Evolutionary conservation across 768 basidiomycete genomes (phyloP).

Genomic region (Kwoniella sp.): DNA sequence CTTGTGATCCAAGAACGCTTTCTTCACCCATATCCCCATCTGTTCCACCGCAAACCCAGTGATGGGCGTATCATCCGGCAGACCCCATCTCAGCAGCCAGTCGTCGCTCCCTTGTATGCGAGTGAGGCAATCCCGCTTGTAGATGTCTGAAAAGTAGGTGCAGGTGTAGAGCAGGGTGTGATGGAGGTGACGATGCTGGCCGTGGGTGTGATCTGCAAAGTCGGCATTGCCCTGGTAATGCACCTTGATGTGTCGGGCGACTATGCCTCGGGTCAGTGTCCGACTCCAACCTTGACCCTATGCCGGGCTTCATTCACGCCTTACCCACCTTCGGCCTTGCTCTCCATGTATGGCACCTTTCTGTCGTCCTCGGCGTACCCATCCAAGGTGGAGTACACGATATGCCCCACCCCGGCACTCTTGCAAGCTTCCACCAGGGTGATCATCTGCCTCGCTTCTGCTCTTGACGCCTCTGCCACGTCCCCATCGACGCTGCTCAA

Average conservation of each 20-base stretch:
- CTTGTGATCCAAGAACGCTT: conserved; percentile 6
- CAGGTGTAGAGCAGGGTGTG: not conserved
- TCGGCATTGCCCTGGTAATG: not conserved
- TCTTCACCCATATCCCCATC: conserved; percentile 5
- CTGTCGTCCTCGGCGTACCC: not conserved
- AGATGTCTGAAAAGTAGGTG: conserved; percentile 1
- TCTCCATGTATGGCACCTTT: conserved; percentile 2
- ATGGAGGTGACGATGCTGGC: not conserved
- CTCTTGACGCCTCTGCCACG: not conserved
- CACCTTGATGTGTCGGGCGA: conserved; percentile 3
- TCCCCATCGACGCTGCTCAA: not conserved
- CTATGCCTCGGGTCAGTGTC: not conserved
- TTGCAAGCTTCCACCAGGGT: conserved; percentile 3
- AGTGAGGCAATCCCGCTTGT: not conserved
- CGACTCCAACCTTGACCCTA: not conserved
- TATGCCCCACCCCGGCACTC: conserved; percentile 2
- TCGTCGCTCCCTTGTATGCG: no score
- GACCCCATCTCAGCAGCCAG: not conserved
- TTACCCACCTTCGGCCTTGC: conserved; percentile 16
- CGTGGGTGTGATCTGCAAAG: not conserved
- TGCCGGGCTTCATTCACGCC: not conserved
- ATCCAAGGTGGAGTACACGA: conserved; percentile 6
- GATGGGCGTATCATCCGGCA: conserved; percentile 2
- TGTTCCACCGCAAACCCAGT: conserved; percentile 5
- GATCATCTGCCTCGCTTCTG: not conserved